Evolutionary conservation across 371 early-diverging fungal genomes (phyloP), one percentile per base, ranked within the genome.

Genomic region (Phascolomyces articulosus): DNA sequence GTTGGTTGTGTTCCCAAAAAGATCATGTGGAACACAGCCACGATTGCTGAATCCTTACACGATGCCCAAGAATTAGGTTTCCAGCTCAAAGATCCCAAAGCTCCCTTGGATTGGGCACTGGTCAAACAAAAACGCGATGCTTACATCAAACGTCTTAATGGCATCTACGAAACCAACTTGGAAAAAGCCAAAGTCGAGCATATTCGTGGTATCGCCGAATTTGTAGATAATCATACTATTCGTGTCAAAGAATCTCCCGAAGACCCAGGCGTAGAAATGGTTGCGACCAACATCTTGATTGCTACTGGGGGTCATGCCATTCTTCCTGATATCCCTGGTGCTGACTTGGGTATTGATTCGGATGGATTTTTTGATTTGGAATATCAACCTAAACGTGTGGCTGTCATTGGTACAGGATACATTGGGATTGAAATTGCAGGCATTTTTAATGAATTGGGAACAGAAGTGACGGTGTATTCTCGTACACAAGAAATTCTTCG

Each of bases 1-100:
- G 95, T 95, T 38, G 98, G 99, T 26, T 99, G 99, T 72, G 98
- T 99, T 23, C 99, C 99, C 41, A 99, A 99, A 82, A 99, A 99
- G 82, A 91, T 98, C 64, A 96, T 96, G 92, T 98, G 95, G 92
- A 96, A 95, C 79, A 87, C 96, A 48, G 96, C 95, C 24, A 84
- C 88, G 44, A 83, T 96, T 66, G 87, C 87, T 51, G 96, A 96
- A 68, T 77, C 92, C 20, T 70, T 96, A 21, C 87, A 81, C 64
- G 95, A 96, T 61, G 95, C 96, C 4, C 77, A 79, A 63, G 88
- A 87, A 55, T 96, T 95, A 70, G 95, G 96, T 4, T 93, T 95
- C 74, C 82, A 87, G 51, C 74, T 91, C 2, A 34, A 41, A 13
- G 28, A 60, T 51, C 51, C 51, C 53, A 26, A 63, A 11, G 55